Conservation (phyloP, 2,329 filamentous ascomycete genomes). For the Sarocladiaceae sp. region DNA sequence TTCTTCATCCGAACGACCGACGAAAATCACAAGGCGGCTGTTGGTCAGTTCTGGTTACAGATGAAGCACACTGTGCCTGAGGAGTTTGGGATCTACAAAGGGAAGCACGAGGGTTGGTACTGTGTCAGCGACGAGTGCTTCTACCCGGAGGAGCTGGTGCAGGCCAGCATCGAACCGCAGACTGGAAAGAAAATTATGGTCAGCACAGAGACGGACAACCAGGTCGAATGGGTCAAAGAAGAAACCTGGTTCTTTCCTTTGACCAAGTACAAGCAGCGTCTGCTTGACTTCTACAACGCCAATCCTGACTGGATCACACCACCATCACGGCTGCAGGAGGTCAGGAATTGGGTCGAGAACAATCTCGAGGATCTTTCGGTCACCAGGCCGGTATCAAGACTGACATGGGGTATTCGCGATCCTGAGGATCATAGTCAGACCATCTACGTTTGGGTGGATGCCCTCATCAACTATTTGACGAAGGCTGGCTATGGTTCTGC, state of each 20-base stretch:
- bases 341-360: slow-evolving; percentile 68
- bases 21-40: slow-evolving; percentile 70
- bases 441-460: slow-evolving; percentile 98
- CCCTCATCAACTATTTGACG: slow-evolving; percentile 88
- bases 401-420: slow-evolving; percentile 85
- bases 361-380: slow-evolving; percentile 84
- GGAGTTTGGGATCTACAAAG: slow-evolving; percentile 72
- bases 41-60: slow-evolving; percentile 83
- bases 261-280: slow-evolving; percentile 69
- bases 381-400: slow-evolving; percentile 69
- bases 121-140: slow-evolving; percentile 95
- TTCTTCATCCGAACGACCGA: slow-evolving; percentile 93
- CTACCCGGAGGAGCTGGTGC: slow-evolving; percentile 72
- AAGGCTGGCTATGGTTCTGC: slow-evolving; percentile 63
- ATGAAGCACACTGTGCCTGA: slow-evolving; percentile 50
- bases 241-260: slow-evolving; percentile 92
- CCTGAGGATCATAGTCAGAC: slow-evolving; percentile 81
- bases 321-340: slow-evolving; percentile 64
- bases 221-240: slow-evolving; percentile 92
- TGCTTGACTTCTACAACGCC: slow-evolving; percentile 72
- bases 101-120: slow-evolving; percentile 92
- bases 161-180: slow-evolving; percentile 66
- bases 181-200: slow-evolving; percentile 81
- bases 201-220: slow-evolving; percentile 79
- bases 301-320: slow-evolving; percentile 78